Base-by-base conservation (phyloP, 495 filamentous ascomycete species). In the Cercophora sp. region DNA sequence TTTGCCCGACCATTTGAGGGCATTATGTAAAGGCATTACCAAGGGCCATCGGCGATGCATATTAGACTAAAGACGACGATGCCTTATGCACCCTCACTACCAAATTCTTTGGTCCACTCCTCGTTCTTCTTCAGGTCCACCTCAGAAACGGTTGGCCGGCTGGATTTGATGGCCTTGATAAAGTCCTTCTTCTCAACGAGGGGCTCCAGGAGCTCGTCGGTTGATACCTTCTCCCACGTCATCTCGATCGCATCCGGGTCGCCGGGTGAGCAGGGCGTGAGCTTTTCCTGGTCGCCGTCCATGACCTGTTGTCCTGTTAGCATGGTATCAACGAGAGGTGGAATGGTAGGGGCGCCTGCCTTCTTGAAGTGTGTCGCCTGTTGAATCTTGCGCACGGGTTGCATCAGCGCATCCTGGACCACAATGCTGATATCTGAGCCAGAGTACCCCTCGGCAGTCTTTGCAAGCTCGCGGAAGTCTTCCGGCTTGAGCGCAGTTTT, bases 301-400 rank as follows among this genome's bases (percentile, higher is more conserved):
- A 77, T 73, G 11, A 91, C 84, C 89, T 93, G 58, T n/a, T 8
- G 8, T 5, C 15, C 48, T 32, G 41, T 63, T 49, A 59, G 47
- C 25, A 39, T 6, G 15, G n/a, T n/a, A n/a, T n/a, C 8, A 16
- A 46, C 0, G 16, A 20, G n/a, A 16, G 6, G 25, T 35, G 56
- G 27, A 40, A 48, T 39, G 29, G 8, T 3, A 35, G 3, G 13
- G 11, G 8, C 31, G 5, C 67, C 36, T 75, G 93, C 92, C 79
- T 87, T 86, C 68, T 96, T 97, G 72, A 97, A 99, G 73, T 99
- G 93, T 51, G 93, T 99, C 24, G 93, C 93, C 41, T 89, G 96
- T 72, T 97, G 92, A 56, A 99, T 97, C 73, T 95, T 94, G 48
- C 93, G 78, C 49, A 99, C 88, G 1, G 93, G 94, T 63, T 97